These are phyloP conservation scores for Massariosphaeria phaeospora DNA, from an alignment of 495 filamentous ascomycete genomes.

Conservation along the genomic window DNA sequence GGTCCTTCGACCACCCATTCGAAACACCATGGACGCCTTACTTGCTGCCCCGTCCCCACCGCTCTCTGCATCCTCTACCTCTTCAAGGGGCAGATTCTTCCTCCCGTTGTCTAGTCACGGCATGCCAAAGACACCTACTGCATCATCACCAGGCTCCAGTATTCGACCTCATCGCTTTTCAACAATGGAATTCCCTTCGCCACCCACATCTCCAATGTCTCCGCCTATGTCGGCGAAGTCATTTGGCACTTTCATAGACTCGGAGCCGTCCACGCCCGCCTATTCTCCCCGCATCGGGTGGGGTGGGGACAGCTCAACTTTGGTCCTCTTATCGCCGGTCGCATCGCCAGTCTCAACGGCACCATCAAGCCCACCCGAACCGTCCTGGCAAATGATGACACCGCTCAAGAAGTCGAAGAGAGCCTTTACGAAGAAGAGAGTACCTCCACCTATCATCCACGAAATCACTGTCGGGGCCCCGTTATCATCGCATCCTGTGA, in stretches of 20 bases:
- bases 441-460: too few species aligned
- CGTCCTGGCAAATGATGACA: slow-evolving; percentile 20
- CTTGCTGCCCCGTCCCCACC: slow-evolving; percentile 1
- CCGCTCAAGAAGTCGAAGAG: neutral
- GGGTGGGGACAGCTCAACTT: slow-evolving; percentile 15
- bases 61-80: neutral
- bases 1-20: neutral
- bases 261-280: slow-evolving; percentile 22
- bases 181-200: neutral
- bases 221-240: slow-evolving; percentile 28
- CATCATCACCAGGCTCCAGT: slow-evolving; percentile 18
- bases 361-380: slow-evolving; percentile 4
- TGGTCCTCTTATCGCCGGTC: slow-evolving; percentile 14
- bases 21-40: slow-evolving; percentile 6
- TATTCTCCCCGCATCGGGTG: slow-evolving; percentile 16
- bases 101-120: slow-evolving; percentile 19
- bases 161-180: slow-evolving; percentile 22
- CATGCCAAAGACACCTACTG: slow-evolving; percentile 25
- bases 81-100: slow-evolving; percentile 17
- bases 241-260: slow-evolving; percentile 29
- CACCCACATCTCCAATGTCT: slow-evolving; percentile 9
- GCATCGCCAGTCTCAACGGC: slow-evolving; percentile 1
- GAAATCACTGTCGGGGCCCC: too few species aligned
- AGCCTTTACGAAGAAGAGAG: too few species aligned
- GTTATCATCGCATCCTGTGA: too few species aligned